Base-by-base conservation (phyloP, 129 eudicot genomes). In the Dittrichia graveolens region DNA sequence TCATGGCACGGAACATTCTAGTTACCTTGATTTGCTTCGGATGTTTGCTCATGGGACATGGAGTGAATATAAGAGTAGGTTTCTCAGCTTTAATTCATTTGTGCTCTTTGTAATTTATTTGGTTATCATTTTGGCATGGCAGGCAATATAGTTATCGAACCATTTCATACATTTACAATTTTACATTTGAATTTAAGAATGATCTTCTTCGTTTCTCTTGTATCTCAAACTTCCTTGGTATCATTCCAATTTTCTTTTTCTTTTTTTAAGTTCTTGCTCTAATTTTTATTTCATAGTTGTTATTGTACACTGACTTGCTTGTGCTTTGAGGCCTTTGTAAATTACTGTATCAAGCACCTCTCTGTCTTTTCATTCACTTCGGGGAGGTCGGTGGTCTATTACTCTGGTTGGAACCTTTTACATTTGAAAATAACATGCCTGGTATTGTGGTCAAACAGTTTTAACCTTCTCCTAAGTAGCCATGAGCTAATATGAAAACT, bases 11-110 rank as follows among this genome's bases (percentile, higher is more conserved):
- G 96, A 81, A 48, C 67, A 85, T 61, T 75, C 91, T 53, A 39
- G 59, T 7, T 86, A 78, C 71, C 84, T 89, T 41, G 89, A 86
- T 79, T 80, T 92, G 69, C 96, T 92, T 77, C 94, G 89, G 15
- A 58, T 92, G 86, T 92, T 86, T 85, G 93, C 97, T 42, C 83
- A 92, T 57, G 94, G 97, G 39, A 92, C 97, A 60, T 92, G 97
- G 97, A 92, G 86, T 79, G 96, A 92, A 46, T 92, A 83, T 68
- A 92, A 92, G 81, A 84, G 97, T 92, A 89, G 75, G 93, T 12
- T 65, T 38, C 19, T 45, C 18, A n/a, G 2, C 53, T 55, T 11
- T 31, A 34, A 19, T 49, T 16, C 4, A 49, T 4, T 12, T 62
- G 5, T 54, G 35, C 8, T 65, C 5, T 48, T 16, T 73, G 42